phyloP scores from a whole-genome alignment of 2,329 filamentous ascomycete species.

The Colletotrichum sp. region DNA sequence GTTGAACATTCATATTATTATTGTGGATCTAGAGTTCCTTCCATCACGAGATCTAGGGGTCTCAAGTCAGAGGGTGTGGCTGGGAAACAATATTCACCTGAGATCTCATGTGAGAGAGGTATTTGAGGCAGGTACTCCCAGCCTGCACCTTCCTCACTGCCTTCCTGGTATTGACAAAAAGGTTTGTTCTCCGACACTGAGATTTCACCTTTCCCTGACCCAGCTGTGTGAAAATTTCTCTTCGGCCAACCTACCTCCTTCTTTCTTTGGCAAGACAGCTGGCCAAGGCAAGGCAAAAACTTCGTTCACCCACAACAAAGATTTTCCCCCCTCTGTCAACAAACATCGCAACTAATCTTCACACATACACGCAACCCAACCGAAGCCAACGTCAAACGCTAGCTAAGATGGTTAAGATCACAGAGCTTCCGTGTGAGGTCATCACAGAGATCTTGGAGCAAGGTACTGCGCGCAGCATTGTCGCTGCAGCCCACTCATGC shows the following conservation, averaged over 20 bases:
- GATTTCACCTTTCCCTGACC: neutral
- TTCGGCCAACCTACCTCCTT: neutral
- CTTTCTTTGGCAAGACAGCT: neutral
- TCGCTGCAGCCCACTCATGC: accelerated
- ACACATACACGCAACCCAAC: too few relatives aligned
- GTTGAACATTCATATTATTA: neutral
- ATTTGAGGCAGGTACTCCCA: neutral
- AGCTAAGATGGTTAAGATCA: neutral
- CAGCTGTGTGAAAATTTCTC: neutral
- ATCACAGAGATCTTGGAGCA: neutral
- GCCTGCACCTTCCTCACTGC: neutral
- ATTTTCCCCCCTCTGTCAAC: neutral
- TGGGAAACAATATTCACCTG: neutral
- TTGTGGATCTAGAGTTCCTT: too few relatives aligned
- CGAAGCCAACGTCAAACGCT: neutral
- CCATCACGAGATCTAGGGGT: too few relatives aligned
- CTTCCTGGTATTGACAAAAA: neutral
- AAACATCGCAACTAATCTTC: neutral
- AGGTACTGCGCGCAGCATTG: accelerated
- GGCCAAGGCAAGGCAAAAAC: accelerated
- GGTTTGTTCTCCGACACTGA: neutral
- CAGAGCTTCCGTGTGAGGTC: neutral
- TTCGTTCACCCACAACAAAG: neutral
- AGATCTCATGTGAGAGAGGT: neutral
- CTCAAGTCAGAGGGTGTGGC: neutral